Conservation (phyloP, 1,284 basidiomycete species). For the Exsudoporus floridanus region DNA sequence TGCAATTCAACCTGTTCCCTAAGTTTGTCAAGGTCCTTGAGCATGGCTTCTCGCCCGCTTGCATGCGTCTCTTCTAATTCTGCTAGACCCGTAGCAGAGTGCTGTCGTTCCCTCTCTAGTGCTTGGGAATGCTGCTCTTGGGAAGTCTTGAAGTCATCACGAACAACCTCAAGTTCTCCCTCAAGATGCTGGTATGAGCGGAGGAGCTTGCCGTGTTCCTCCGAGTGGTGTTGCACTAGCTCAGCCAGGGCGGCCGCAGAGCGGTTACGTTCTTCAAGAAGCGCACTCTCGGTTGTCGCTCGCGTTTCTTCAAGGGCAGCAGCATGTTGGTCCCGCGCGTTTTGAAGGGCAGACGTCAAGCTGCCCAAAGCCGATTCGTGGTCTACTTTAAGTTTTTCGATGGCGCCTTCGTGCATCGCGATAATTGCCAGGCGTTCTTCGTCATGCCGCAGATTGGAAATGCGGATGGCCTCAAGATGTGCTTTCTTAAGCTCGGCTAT, state of each 20-base stretch:
- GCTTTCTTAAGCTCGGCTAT: slow-evolving; percentile 44
- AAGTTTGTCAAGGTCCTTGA: slow-evolving; percentile 54
- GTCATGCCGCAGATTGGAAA: slow-evolving; percentile 30
- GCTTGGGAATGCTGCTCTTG: slow-evolving; percentile 21
- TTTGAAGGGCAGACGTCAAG: slow-evolving; percentile 44
- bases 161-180: slow-evolving; percentile 28
- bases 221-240: slow-evolving; percentile 35
- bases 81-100: slow-evolving; percentile 30
- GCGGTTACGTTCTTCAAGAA: slow-evolving; percentile 43
- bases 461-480: slow-evolving; percentile 42
- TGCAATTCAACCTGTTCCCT: slow-evolving; percentile 61
- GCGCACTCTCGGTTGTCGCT: slow-evolving; percentile 38
- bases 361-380: slow-evolving; percentile 48
- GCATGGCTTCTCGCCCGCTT: slow-evolving; percentile 41
- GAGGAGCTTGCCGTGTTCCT: slow-evolving; percentile 32
- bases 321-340: slow-evolving; percentile 47
- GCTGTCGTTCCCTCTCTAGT: slow-evolving; percentile 38
- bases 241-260: slow-evolving; percentile 41
- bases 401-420: slow-evolving; percentile 41
- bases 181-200: slow-evolving; percentile 26
- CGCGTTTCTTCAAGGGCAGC: slow-evolving; percentile 42
- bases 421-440: slow-evolving; percentile 38
- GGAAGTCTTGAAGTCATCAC: slow-evolving; percentile 13
- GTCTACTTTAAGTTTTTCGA: slow-evolving; percentile 43
- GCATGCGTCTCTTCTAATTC: slow-evolving; percentile 39